Base-by-base conservation (phyloP, 208 protist species). In the Plasmodiophora brassicae region DNA sequence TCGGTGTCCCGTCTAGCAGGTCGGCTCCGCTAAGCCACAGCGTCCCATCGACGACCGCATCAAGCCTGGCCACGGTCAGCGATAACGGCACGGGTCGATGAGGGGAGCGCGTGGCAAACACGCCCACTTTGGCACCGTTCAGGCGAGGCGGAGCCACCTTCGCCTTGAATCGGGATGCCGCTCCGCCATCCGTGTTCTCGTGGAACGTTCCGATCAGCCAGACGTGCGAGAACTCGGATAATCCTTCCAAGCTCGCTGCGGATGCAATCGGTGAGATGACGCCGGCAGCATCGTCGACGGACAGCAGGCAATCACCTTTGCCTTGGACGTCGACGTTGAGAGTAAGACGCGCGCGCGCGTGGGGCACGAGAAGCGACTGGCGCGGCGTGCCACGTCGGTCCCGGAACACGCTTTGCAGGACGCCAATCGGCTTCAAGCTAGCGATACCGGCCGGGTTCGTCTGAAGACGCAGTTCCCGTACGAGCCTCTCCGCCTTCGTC, bases 191-290 rank as follows among this genome's bases (percentile, higher is more conserved):
- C 14, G 50, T 65, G 43, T 86, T 86, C 1, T 86, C 14, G n/a
- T 86, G 84, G 28, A 86, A 86, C 1, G 43, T 57, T 8, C 10
- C 45, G 25, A 86, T 71, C 10, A 86, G 10, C 84, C 84, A 86
- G 5, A 53, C 36, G 44, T 86, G 84, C 1, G 84, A 86, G 50
- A 86, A 86, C 14, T 5, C 10, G 20, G 28, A 25, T 36, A 86
- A 32, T 5, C 84, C 84, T 44, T 53, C 5, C 20, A 86, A n/a
- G n/a, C 84, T 71, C 28, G 45, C 35, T 60, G 25, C 25, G 50
- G 25, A 25, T 60, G 28, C 25, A 25, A 25, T 25, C 25, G 50
- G 50, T n/a, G n/a, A n/a, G n/a, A n/a, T n/a, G n/a, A n/a, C n/a
- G n/a, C n/a, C n/a, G n/a, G n/a, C n/a, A n/a, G n/a, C n/a, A n/a